Base-by-base conservation (phyloP, 352 stramenopile species). In the Globisporangium ultimum region DNA sequence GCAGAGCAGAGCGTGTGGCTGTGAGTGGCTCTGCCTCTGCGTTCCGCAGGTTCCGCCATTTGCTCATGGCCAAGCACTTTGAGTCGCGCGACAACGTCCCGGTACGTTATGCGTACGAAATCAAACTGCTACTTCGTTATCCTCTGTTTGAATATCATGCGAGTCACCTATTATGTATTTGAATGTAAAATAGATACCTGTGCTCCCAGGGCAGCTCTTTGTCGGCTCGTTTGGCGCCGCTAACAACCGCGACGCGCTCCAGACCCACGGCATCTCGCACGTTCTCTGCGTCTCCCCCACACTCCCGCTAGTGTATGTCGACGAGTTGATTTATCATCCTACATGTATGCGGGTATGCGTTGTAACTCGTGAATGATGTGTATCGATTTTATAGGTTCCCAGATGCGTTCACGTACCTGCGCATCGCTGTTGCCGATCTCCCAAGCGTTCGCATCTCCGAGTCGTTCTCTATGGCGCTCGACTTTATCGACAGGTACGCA, bases 211-310 rank as follows among this genome's bases (percentile, higher is more conserved):
- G 34, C 67, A 67, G 7, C 58, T 94, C 9, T 91, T 78, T 62
- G 79, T 94, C 47, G 83, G 85, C 7, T 88, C 80, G 1, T 87
- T 86, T 32, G 83, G 80, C 24, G 72, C 79, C 6, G 82, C 80
- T 0, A 72, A 61, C 49, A 89, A 92, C 65, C 68, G 66, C 2
- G 32, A 65, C 38, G 74, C 60, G 11, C 66, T 94, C 8, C 46
- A 72, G 21, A 43, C 45, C 28, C 48, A 64, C 2, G 63, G 66
- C 9, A 78, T 94, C 58, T 80, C 77, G 5, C 77, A 91, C 46
- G 66, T 92, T 11, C 38, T 94, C 10, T 85, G 75, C 57, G 73
- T 87, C 45, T 80, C 79, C 1, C 47, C 64, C 12, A 63, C 59
- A 20, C 62, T 91, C 15, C 51, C 76, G 13, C 56, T 78, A 17